Evolutionary conservation across 2,329 filamentous ascomycete species (phyloP).

Genomic region (Helicocarpus griseus): DNA sequence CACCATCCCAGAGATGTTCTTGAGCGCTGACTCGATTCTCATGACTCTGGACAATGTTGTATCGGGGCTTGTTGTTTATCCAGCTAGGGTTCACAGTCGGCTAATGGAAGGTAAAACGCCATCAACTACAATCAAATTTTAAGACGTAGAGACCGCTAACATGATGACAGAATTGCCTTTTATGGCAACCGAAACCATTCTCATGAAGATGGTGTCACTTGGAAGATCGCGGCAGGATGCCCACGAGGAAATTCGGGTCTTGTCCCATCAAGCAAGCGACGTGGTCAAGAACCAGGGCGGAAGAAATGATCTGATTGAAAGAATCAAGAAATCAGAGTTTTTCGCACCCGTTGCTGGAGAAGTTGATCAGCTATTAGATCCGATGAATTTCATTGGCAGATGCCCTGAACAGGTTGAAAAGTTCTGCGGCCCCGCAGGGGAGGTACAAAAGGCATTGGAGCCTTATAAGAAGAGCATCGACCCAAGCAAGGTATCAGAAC

Average conservation of each 20-base stretch:
- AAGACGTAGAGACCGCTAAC: neutral
- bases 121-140: neutral
- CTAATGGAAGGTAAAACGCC: constrained; percentile 42
- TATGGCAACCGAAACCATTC: constrained; percentile 56
- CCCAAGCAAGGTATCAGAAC: neutral
- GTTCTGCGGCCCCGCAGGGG: constrained; percentile 26
- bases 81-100: constrained; percentile 56
- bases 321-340: constrained; percentile 63
- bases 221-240: constrained; percentile 68
- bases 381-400: constrained; percentile 51
- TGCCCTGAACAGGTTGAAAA: constrained; percentile 45
- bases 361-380: constrained; percentile 57
- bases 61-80: constrained; percentile 67
- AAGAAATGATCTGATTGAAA: constrained; percentile 69
- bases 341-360: constrained; percentile 64
- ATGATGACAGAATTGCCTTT: constrained; percentile 60
- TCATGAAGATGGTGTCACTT: constrained; percentile 62
- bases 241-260: constrained; percentile 77
- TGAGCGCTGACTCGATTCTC: constrained; percentile 58
- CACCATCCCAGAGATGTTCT: constrained; percentile 55
- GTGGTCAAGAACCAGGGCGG: constrained; percentile 65
- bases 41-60: constrained; percentile 60
- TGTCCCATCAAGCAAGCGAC: constrained; percentile 64
- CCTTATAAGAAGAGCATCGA: constrained; percentile 1
- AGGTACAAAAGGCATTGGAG: constrained; percentile 10